A percentile compares a stretch with the other conserved stretches of the same genome.
These are phyloP conservation scores for Xylaria sp. DNA, from an alignment of 2,329 filamentous ascomycete species.

Conservation along the genomic window DNA sequence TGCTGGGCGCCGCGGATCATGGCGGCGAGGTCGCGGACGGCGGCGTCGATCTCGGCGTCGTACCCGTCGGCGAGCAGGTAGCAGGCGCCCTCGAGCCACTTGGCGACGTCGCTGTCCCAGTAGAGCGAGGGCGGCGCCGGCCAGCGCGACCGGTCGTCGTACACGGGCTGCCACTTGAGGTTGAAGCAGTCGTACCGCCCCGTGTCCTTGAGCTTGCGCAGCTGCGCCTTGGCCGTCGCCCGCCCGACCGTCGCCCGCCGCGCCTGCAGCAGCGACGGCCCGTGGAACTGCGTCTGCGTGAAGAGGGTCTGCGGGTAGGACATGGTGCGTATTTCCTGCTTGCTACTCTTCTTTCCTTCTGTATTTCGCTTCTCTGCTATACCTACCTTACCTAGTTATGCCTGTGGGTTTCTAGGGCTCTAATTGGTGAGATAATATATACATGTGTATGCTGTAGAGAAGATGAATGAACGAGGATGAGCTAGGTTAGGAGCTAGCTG, in stretches of 20 bases:
- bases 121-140: constrained; percentile 62
- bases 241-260: constrained; percentile 39
- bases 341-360: background rate
- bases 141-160: constrained; percentile 55
- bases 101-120: constrained; percentile 59
- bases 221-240: constrained; percentile 52
- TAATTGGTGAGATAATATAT: background rate
- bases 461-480: background rate
- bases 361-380: background rate
- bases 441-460: background rate
- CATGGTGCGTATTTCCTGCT: too few species aligned
- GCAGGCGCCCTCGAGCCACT: constrained; percentile 66
- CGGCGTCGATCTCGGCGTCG: constrained; percentile 50
- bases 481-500: background rate
- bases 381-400: background rate
- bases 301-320: constrained; percentile 47
- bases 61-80: constrained; percentile 52
- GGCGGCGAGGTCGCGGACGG: constrained; percentile 57
- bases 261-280: constrained; percentile 39
- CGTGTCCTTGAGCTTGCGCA: constrained; percentile 55
- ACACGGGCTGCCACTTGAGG: constrained; percentile 57
- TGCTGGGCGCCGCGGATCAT: constrained; percentile 62
- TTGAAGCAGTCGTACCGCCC: constrained; percentile 62
- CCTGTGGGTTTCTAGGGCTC: background rate
- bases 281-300: constrained; percentile 40